A percentile compares a stretch with the other conserved stretches of the same genome.
Evolutionary conservation across 805 yeast genomes (phyloP).

Genomic region (Barnettozyma populi): DNA sequence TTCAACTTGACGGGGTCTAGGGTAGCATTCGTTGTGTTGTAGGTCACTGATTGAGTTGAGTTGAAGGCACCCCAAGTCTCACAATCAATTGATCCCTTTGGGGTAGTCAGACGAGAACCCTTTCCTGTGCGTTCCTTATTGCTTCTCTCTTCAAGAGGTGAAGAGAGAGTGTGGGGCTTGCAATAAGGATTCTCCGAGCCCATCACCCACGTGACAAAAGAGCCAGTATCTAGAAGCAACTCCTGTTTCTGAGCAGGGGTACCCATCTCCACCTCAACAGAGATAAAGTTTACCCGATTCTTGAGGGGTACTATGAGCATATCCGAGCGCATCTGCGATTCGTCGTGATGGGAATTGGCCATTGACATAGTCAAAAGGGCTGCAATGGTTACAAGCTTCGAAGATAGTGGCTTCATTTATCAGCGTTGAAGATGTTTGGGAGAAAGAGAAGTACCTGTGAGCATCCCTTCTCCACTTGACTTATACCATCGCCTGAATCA

Average conservation of each 20-base stretch:
- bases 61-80: slow-evolving; percentile 8
- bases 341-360: not conserved
- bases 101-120: not conserved
- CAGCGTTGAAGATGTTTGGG: not conserved
- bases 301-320: slow-evolving; percentile 7
- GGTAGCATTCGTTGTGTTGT: not conserved
- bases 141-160: not conserved
- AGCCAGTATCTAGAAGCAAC: slow-evolving; percentile 32
- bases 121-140: not conserved
- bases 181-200: slow-evolving; percentile 17
- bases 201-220: slow-evolving; percentile 30
- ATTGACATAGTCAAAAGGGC: not conserved
- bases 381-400: not conserved
- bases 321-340: not conserved
- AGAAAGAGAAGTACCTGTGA: not conserved
- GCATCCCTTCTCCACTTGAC: not conserved
- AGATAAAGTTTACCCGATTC: slow-evolving; percentile 9
- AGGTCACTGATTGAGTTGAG: not conserved
- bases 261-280: slow-evolving; percentile 12
- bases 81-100: slow-evolving; percentile 8
- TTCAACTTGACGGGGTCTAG: not conserved
- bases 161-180: not conserved
- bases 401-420: not conserved
- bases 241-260: slow-evolving; percentile 23
- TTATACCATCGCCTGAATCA: not conserved